These are phyloP conservation scores for Alternaria postmessia DNA, from an alignment of 2,329 filamentous ascomycete species.

Conservation along the genomic window DNA sequence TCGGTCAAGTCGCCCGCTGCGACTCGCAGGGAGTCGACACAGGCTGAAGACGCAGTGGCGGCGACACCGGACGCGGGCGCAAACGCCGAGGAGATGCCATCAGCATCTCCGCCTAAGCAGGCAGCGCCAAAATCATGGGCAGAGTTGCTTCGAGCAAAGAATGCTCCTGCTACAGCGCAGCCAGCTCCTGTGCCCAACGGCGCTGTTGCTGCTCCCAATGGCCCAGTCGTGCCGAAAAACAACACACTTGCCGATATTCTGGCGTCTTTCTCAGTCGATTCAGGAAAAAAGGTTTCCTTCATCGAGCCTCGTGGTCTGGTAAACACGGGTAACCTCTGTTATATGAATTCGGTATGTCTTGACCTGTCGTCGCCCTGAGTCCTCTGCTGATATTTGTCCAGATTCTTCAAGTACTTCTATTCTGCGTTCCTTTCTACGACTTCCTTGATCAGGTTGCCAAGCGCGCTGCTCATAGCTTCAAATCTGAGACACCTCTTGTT, in stretches of 20 bases:
- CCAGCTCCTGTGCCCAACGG: constrained; percentile 37
- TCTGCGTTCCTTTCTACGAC: constrained; percentile 92
- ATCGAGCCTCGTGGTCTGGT: constrained; percentile 92
- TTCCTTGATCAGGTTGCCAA: constrained; percentile 89
- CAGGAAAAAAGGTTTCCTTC: constrained; percentile 74
- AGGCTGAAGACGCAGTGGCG: constrained; percentile 17
- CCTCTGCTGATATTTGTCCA: constrained; percentile 54
- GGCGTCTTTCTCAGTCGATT: constrained; percentile 72
- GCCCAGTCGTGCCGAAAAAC: constrained; percentile 58
- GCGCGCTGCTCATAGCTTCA: constrained; percentile 87
- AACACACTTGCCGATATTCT: constrained; percentile 80
- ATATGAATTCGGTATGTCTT: constrained; percentile 94
- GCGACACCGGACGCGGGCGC: constrained; percentile 19
- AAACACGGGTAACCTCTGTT: constrained; percentile 99
- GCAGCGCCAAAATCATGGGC: constrained; percentile 70
- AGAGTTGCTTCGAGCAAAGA: constrained; percentile 68
- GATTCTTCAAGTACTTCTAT: constrained; percentile 95
- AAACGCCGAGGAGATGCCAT: constrained; percentile 47
- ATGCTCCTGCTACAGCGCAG: constrained; percentile 44
- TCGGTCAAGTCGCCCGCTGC: constrained; percentile 40
- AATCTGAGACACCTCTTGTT: constrained; percentile 90
- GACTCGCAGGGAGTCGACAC: constrained; percentile 19
- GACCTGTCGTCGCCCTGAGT: neutral
- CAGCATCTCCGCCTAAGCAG: constrained; percentile 56
- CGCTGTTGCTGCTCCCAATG: constrained; percentile 43